These are phyloP conservation scores for Talaromyces sp. DNA, from an alignment of 2,329 filamentous ascomycete species.

Conservation along the genomic window DNA sequence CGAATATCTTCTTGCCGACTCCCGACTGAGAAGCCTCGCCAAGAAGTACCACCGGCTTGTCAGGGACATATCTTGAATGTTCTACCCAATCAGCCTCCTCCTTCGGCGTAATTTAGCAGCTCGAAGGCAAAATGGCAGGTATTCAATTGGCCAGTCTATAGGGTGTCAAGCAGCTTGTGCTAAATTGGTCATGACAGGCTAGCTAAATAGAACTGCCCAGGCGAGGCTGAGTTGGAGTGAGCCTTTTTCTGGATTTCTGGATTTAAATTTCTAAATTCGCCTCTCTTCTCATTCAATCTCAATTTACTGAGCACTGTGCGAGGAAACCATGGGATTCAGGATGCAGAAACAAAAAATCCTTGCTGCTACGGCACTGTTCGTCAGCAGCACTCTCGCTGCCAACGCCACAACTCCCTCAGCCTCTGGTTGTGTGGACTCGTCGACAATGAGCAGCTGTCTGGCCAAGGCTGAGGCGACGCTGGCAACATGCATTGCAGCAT, in stretches of 20 bases:
- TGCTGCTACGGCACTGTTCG: background rate
- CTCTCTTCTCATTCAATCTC: background rate
- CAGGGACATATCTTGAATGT: background rate
- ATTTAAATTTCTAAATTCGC: background rate
- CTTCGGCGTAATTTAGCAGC: background rate
- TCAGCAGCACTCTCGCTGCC: background rate
- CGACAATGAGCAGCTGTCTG: conserved; percentile 4
- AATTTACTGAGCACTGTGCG: background rate
- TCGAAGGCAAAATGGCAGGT: background rate
- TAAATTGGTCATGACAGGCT: background rate
- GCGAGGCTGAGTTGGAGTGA: background rate
- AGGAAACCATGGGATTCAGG: background rate
- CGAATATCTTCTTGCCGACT: background rate
- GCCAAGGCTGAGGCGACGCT: background rate
- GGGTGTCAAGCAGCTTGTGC: background rate
- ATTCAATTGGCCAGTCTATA: background rate
- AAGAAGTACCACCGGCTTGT: background rate
- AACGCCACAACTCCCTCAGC: conserved; percentile 4
- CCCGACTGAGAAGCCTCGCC: background rate
- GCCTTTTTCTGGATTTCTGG: background rate
- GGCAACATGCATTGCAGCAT: background rate
- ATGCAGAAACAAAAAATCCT: background rate
- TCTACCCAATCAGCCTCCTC: background rate
- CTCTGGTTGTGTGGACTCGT: conserved; percentile 3
- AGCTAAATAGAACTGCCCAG: background rate